Percentiles rank a stretch among this genome's conserved stretches.
phyloP scores from a whole-genome alignment of 2,329 filamentous ascomycete genomes.

The Acrodontium crateriforme region DNA sequence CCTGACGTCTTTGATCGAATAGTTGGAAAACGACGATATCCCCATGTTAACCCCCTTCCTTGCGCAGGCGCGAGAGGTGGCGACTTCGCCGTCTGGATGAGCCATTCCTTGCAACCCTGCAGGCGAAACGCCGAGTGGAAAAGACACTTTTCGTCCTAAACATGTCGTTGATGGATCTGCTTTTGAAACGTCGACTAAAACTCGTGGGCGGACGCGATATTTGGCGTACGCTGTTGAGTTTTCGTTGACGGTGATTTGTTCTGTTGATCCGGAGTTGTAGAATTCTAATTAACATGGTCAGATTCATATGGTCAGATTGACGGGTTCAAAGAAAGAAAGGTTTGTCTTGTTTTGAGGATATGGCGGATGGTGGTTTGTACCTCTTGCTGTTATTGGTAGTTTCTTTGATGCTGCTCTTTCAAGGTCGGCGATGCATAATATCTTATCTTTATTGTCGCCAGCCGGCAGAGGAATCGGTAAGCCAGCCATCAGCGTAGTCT shows the following conservation, averaged over 20 bases:
- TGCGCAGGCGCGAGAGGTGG: slow-evolving; percentile 35
- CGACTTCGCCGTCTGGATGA: slow-evolving; percentile 39
- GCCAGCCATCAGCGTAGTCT: too few relatives aligned
- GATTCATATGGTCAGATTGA: background rate
- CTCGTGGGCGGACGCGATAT: slow-evolving; percentile 24
- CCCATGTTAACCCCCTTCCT: slow-evolving; percentile 33
- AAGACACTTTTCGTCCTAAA: slow-evolving; percentile 29
- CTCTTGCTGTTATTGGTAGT: slow-evolving; percentile 7
- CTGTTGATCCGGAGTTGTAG: slow-evolving; percentile 45
- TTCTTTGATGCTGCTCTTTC: slow-evolving; percentile 10
- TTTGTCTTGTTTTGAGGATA: background rate
- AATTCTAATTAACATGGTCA: slow-evolving; percentile 29
- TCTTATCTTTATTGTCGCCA: slow-evolving; percentile 4
- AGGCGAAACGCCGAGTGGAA: slow-evolving; percentile 42
- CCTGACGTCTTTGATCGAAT: slow-evolving; percentile 33
- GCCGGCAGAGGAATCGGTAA: slow-evolving; percentile 5
- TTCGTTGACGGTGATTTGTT: slow-evolving; percentile 38
- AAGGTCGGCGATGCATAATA: slow-evolving; percentile 27
- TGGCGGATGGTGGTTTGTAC: background rate
- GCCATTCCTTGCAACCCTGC: slow-evolving; percentile 41
- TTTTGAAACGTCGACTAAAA: slow-evolving; percentile 24
- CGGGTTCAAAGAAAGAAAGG: background rate
- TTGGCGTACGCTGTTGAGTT: slow-evolving; percentile 39
- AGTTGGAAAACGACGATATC: slow-evolving; percentile 34
- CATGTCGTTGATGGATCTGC: slow-evolving; percentile 30